Conservation (phyloP, 2,329 filamentous ascomycete species). For the Claviceps digitariae region DNA sequence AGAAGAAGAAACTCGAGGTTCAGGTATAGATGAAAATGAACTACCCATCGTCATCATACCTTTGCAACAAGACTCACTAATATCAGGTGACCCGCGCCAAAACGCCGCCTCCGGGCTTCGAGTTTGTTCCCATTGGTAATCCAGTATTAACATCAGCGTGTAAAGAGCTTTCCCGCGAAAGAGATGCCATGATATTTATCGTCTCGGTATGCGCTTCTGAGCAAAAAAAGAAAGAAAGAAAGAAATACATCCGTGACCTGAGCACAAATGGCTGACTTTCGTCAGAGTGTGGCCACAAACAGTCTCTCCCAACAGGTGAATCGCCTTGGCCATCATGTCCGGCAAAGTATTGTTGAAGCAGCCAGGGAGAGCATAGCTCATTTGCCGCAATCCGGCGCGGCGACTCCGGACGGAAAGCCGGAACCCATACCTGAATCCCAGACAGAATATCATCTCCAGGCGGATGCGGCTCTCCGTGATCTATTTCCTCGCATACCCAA, state of each 20-base stretch:
- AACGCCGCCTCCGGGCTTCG: slow-evolving; percentile 45
- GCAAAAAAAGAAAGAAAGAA: too few species aligned
- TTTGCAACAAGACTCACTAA: slow-evolving; percentile 15
- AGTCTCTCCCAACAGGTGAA: slow-evolving; percentile 39
- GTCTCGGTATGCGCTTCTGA: slow-evolving; percentile 36
- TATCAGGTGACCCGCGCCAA: slow-evolving; percentile 37
- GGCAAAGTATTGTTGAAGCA: slow-evolving; percentile 44
- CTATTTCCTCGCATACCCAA: slow-evolving; percentile 53
- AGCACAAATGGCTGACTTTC: background rate
- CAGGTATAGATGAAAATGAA: slow-evolving; percentile 30
- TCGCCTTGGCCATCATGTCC: slow-evolving; percentile 47
- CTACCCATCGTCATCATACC: background rate
- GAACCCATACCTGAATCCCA: slow-evolving; percentile 48
- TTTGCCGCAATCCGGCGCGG: slow-evolving; percentile 11
- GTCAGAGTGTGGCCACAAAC: slow-evolving; percentile 15
- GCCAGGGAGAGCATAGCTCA: slow-evolving; percentile 24
- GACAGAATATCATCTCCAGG: slow-evolving; percentile 46
- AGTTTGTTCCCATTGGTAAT: slow-evolving; percentile 49
- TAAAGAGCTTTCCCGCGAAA: slow-evolving; percentile 51
- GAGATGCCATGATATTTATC: slow-evolving; percentile 51
- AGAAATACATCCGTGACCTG: background rate
- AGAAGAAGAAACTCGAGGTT: slow-evolving; percentile 50
- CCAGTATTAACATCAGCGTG: slow-evolving; percentile 45
- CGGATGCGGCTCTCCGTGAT: slow-evolving; percentile 47
- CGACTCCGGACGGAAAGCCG: slow-evolving; percentile 21